Conservation (phyloP, 164 flowering plant genomes). For the Amborella trichopoda region DNA sequence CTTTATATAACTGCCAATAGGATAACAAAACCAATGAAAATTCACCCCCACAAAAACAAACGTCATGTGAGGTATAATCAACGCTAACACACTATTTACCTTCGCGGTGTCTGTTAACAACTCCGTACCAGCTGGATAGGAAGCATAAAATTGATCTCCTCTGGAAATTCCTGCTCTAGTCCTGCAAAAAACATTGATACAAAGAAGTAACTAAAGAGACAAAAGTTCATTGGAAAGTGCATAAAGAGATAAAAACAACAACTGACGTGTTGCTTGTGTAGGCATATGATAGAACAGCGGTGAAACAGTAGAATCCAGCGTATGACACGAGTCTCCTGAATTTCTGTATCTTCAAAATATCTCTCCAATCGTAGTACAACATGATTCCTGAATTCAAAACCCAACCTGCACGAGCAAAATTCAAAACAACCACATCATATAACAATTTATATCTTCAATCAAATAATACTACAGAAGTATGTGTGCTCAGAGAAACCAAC, state of each 20-base stretch:
- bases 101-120: conserved; percentile 60
- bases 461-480: no score
- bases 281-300: conserved; percentile 33
- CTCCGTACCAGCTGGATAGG: conserved; percentile 85
- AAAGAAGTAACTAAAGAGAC: neutral
- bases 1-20: conserved; percentile 60
- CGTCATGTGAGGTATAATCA: neutral
- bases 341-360: conserved; percentile 64
- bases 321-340: conserved; percentile 55
- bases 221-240: neutral
- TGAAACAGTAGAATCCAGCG: conserved; percentile 59
- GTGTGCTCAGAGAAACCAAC: no score
- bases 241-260: neutral
- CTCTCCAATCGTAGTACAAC: no score
- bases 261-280: conserved; percentile 78
- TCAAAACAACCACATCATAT: no score
- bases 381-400: no score
- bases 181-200: conserved; percentile 24
- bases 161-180: conserved; percentile 86
- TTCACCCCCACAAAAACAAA: neutral
- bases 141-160: conserved; percentile 79
- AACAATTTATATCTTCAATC: no score
- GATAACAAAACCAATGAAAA: neutral
- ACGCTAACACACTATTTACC: conserved; percentile 42
- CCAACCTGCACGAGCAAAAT: no score